Evolutionary conservation across 2,329 filamentous ascomycete genomes (phyloP).

Genomic region (Simplicillium sp.): DNA sequence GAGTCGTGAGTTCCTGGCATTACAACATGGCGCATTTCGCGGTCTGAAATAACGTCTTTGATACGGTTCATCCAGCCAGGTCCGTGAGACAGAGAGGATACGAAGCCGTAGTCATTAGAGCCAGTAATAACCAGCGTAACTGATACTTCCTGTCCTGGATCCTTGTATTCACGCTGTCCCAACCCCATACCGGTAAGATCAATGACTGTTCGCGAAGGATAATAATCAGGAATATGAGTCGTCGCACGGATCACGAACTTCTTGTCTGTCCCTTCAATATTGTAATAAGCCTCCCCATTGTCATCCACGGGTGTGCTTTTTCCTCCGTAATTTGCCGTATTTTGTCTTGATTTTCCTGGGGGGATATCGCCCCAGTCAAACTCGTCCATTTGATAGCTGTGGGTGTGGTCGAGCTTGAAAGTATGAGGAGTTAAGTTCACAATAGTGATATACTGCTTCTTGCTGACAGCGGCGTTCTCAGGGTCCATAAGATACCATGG

Average conservation of each 20-base stretch:
- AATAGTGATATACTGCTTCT: conserved; percentile 17
- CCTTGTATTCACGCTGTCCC: conserved; percentile 20
- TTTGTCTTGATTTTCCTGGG: conserved; percentile 17
- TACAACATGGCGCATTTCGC: conserved; percentile 31
- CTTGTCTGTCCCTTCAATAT: conserved; percentile 16
- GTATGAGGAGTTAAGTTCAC: conserved; percentile 22
- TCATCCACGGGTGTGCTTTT: conserved; percentile 10
- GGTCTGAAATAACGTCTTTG: conserved; percentile 19
- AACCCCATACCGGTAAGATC: conserved; percentile 18
- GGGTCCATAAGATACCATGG: too few species aligned
- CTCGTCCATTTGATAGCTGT: conserved; percentile 18
- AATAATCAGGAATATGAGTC: conserved; percentile 14
- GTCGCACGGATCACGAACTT: conserved; percentile 17
- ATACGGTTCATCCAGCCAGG: conserved; percentile 20
- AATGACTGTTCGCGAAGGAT: conserved; percentile 15
- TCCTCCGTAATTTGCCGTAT: conserved; percentile 13
- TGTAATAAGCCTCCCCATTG: conserved; percentile 20
- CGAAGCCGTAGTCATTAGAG: conserved; percentile 19
- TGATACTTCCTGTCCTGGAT: conserved; percentile 15
- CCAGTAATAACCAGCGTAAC: conserved; percentile 23
- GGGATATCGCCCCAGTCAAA: conserved; percentile 21
- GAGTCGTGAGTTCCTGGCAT: conserved; percentile 39
- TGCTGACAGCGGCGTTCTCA: too few species aligned
- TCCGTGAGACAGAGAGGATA: conserved; percentile 16
- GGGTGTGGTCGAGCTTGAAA: conserved; percentile 14